These are phyloP conservation scores for Scenedesmus sp. DNA, from an alignment of 163 green algal species.

Conservation along the genomic window DNA sequence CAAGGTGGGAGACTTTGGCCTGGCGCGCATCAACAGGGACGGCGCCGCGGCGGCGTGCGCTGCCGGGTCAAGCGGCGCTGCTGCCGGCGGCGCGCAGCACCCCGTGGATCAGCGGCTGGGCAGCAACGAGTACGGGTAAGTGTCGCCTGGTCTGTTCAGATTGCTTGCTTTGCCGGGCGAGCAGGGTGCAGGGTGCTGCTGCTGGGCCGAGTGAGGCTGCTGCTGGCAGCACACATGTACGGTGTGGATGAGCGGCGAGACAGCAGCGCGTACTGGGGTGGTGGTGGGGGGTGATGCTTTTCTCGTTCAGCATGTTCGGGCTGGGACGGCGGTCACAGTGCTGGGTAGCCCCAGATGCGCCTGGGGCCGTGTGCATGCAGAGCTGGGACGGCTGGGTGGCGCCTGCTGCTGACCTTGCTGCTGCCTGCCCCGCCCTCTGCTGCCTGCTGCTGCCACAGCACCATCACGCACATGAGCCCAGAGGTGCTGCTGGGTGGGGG, in stretches of 20 bases:
- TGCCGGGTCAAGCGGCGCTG: background rate
- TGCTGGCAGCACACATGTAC: too few species aligned
- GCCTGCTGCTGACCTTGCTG: background rate
- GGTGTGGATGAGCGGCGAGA: too few species aligned
- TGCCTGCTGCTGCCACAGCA: constrained; percentile 22
- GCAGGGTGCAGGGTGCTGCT: too few species aligned
- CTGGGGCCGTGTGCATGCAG: too few species aligned
- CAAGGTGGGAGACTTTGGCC: constrained; percentile 55
- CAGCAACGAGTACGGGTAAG: constrained; percentile 32
- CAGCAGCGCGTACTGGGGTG: too few species aligned
- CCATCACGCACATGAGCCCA: constrained; percentile 48
- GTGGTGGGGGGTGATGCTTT: too few species aligned
- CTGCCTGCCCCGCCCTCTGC: constrained; percentile 11
- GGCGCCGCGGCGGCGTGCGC: background rate
- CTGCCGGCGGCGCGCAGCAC: background rate
- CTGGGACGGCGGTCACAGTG: too few species aligned
- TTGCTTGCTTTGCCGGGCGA: background rate
- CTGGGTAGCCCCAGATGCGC: too few species aligned
- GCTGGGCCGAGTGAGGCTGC: too few species aligned
- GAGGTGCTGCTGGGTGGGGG: constrained; percentile 53
- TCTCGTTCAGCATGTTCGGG: too few species aligned
- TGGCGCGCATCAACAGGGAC: constrained; percentile 33
- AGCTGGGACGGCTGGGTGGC: too few species aligned
- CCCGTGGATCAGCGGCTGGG: constrained; percentile 39
- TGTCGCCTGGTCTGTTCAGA: too few species aligned